Evolutionary conservation across 129 eudicot genomes (phyloP).

Genomic region (Apium graveolens): DNA sequence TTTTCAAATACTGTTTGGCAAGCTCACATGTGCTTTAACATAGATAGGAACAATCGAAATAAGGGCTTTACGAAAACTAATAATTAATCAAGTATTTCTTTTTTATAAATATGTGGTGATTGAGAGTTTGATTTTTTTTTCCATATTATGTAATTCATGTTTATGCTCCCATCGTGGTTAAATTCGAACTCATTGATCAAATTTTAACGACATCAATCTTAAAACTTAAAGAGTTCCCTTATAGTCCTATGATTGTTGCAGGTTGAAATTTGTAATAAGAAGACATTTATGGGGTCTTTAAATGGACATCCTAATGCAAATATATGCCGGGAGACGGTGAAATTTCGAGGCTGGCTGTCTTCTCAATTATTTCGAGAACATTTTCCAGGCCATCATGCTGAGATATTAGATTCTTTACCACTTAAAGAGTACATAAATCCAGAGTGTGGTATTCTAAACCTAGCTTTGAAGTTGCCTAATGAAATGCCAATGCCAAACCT

Average conservation of each 20-base stretch:
- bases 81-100: not conserved
- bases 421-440: conserved; percentile 70
- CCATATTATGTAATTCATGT: not conserved
- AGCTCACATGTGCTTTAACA: not conserved
- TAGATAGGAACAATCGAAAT: not conserved
- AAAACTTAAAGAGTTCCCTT: not conserved
- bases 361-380: conserved; percentile 63
- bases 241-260: conserved; percentile 15
- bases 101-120: not conserved
- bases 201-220: not conserved
- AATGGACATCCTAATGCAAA: conserved; percentile 49
- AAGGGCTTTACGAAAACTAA: not conserved
- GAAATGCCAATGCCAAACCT: conserved; percentile 47
- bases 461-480: conserved; percentile 51
- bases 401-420: conserved; percentile 53
- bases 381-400: conserved; percentile 54
- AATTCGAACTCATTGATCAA: not conserved
- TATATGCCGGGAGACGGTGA: conserved; percentile 46
- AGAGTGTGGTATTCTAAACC: conserved; percentile 54
- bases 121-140: not conserved
- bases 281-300: conserved; percentile 64
- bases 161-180: not conserved
- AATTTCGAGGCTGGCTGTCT: conserved; percentile 66
- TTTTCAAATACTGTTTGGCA: not conserved
- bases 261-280: conserved; percentile 59